phyloP scores from a whole-genome alignment of 768 basidiomycete genomes.

The Tricholomella constricta region DNA sequence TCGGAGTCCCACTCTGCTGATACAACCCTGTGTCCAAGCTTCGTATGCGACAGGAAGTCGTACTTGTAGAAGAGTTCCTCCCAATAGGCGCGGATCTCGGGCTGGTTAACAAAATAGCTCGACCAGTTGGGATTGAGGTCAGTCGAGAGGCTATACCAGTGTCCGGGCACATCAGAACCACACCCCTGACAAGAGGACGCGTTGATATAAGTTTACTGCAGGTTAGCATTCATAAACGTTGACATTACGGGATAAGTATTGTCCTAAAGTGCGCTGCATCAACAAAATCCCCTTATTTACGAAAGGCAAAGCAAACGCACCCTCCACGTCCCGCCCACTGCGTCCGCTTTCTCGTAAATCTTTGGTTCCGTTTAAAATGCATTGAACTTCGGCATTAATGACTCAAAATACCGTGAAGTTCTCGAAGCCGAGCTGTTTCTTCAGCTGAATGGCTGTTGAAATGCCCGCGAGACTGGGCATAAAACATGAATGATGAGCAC shows the following conservation, averaged over 20 bases:
- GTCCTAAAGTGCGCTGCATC: conserved; percentile 34
- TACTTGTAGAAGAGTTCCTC: conserved; percentile 47
- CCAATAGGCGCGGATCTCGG: conserved; percentile 56
- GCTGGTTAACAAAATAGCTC: conserved; percentile 45
- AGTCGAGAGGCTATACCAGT: conserved; percentile 58
- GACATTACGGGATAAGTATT: conserved; percentile 53
- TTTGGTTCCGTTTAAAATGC: conserved; percentile 17
- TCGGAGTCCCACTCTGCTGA: conserved; percentile 47
- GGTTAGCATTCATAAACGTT: not conserved
- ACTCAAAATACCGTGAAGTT: conserved; percentile 47
- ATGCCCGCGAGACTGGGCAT: conserved; percentile 47
- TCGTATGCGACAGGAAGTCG: conserved; percentile 40
- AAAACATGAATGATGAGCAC: not conserved
- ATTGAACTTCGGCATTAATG: not conserved
- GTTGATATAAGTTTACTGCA: not conserved
- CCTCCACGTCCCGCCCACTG: conserved; percentile 59
- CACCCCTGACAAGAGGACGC: conserved; percentile 39
- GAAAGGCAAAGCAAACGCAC: conserved; percentile 32
- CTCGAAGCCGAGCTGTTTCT: conserved; percentile 42
- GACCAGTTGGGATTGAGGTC: conserved; percentile 57
- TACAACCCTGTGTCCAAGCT: conserved; percentile 42
- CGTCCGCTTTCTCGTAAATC: conserved; percentile 52
- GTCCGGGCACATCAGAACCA: conserved; percentile 55
- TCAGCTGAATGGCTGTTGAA: conserved; percentile 48
- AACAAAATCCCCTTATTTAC: not conserved